A percentile compares a stretch with the other conserved stretches of the same genome.
Evolutionary conservation across 768 basidiomycete species (phyloP).

Genomic region (Sporobolomyces pararoseus): DNA sequence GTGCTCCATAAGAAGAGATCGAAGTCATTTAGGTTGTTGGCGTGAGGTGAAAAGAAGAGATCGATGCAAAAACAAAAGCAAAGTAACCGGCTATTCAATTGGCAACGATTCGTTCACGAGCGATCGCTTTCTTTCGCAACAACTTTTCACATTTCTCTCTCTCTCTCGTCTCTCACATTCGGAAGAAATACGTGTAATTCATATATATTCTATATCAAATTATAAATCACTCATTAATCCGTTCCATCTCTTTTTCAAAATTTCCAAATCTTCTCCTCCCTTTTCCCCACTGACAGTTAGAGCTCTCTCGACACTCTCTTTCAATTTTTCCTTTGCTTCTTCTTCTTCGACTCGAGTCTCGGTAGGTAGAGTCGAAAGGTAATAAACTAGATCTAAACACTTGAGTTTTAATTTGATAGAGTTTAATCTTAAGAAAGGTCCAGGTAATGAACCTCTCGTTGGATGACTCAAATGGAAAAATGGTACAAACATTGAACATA

Average conservation of each 20-base stretch:
- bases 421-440: constrained; percentile 73
- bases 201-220: too few species aligned
- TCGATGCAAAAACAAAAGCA: background rate
- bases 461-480: constrained; percentile 77
- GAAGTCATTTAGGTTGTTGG: constrained; percentile 11
- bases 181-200: too few species aligned
- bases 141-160: constrained; percentile 2
- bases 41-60: background rate
- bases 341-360: background rate
- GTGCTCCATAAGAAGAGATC: constrained; percentile 14
- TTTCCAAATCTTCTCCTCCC: background rate
- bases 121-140: background rate
- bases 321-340: background rate
- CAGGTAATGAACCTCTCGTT: constrained; percentile 65
- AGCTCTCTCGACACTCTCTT: constrained; percentile 10
- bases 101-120: background rate
- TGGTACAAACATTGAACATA: constrained; percentile 65
- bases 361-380: too few species aligned
- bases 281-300: background rate
- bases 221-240: background rate
- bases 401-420: constrained; percentile 55
- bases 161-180: background rate
- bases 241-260: background rate
- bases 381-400: constrained; percentile 61
- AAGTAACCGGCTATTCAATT: too few species aligned